Evolutionary conservation across 352 stramenopile genomes (phyloP), one percentile per base, ranked within the genome.

Genomic region (Phytophthora palmivora): DNA sequence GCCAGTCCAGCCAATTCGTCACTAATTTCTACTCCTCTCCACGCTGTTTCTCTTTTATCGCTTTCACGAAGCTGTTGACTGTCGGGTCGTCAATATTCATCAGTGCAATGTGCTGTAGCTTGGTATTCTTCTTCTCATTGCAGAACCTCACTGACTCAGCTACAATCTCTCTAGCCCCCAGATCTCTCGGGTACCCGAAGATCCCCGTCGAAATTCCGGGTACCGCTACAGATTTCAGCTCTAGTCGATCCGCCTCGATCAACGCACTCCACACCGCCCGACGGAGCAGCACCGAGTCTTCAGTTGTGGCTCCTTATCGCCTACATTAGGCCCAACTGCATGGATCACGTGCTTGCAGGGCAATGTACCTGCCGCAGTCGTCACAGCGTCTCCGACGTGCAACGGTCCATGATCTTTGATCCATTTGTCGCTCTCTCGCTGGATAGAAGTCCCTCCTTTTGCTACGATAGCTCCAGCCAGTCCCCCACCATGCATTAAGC

Each of bases 281-380:
- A 32, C 77, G 72, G 7, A 87, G 59, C n/a, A 60, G 34, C 11
- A 63, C 56, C 4, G 58, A 46, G 15, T 87, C 39, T 2, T 74
- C 58, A 3, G 18, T 10, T 0, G 61, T 84, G 15, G 74, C 8
- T 19, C 22, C 6, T 11, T 16, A n/a, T 28, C 19, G 1, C 56
- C 44, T 0, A 87, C 22, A 45, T 67, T 53, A 1, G 77, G 77
- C 0, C 77, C 77, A 0, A 82, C 74, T 2, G 72, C 69, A 55
- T 87, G 77, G 55, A 87, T 79, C 24, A 84, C 77, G 36, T 69
- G 73, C 15, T 59, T 62, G 48, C 69, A 74, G 3, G 72, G 74
- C 15, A 87, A 45, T 4, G 61, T 50, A 0, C 74, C 77, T 4
- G 52, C 57, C 6, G 41, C 42, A 2, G 74, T 87, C 33, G 62